These are phyloP conservation scores for Suillus placidus DNA, from an alignment of 768 basidiomycete species.

Conservation along the genomic window DNA sequence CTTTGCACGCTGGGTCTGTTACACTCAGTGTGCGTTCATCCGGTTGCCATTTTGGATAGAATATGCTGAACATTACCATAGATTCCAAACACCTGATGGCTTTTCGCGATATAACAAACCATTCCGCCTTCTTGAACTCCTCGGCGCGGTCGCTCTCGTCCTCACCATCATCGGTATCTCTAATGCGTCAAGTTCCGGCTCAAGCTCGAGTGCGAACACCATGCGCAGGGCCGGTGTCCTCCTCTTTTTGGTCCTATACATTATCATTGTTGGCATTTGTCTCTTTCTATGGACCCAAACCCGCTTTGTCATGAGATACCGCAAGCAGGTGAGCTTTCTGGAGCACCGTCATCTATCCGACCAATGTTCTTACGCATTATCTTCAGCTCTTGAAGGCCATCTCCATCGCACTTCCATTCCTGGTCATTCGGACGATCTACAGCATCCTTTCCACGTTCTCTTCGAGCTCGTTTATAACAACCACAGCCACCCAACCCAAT, in stretches of 20 bases:
- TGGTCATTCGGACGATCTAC: slow-evolving; percentile 49
- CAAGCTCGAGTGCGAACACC: slow-evolving; percentile 24
- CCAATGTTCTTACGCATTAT: slow-evolving; percentile 14
- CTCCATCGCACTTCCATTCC: slow-evolving; percentile 57
- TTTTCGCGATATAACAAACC: slow-evolving; percentile 9
- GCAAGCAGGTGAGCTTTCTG: slow-evolving; percentile 36
- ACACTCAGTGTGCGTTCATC: slow-evolving; percentile 35
- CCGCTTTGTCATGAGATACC: slow-evolving; percentile 32
- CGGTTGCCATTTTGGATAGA: not conserved
- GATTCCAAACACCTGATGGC: slow-evolving; percentile 33
- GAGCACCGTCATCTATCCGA: not conserved
- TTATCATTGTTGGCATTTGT: slow-evolving; percentile 49
- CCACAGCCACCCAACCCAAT: slow-evolving; percentile 11
- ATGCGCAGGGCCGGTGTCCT: slow-evolving; percentile 38
- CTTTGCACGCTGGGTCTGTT: slow-evolving; percentile 41
- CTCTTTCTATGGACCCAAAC: slow-evolving; percentile 57
- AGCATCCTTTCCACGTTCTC: slow-evolving; percentile 56
- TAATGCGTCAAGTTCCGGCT: slow-evolving; percentile 15
- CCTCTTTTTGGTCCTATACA: slow-evolving; percentile 39
- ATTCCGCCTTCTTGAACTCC: slow-evolving; percentile 33
- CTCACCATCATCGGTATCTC: slow-evolving; percentile 39
- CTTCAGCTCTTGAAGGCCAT: slow-evolving; percentile 59
- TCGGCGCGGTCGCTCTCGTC: slow-evolving; percentile 30
- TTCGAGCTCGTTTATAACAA: slow-evolving; percentile 42
- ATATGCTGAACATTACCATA: slow-evolving; percentile 18